Percentiles rank a stretch among this genome's conserved stretches.
These are phyloP conservation scores for Sequoiadendron giganteum DNA, from an alignment of 75 land plant species.

Conservation along the genomic window DNA sequence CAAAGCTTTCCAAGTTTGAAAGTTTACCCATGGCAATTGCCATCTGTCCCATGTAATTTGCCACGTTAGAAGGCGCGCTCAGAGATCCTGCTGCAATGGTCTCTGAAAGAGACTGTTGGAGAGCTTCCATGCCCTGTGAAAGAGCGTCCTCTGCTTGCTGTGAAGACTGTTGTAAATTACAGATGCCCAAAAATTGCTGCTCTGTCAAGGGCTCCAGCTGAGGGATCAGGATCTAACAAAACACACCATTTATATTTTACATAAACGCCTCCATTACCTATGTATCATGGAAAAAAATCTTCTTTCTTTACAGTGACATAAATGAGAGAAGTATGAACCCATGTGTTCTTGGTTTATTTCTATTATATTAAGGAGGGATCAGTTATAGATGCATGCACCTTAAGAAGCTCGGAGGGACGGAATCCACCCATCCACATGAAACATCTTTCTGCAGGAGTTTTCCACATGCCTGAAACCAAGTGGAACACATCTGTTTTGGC, in stretches of 20 bases:
- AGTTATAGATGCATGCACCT: slow-evolving; percentile 35
- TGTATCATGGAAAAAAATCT: no score
- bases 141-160: slow-evolving; percentile 82
- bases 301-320: no score
- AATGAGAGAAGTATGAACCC: background rate
- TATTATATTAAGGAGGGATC: background rate
- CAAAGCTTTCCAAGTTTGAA: slow-evolving; percentile 30
- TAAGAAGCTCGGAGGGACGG: slow-evolving; percentile 81
- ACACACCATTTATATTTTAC: background rate
- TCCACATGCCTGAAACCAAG: slow-evolving; percentile 79
- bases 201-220: slow-evolving; percentile 78
- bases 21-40: slow-evolving; percentile 45
- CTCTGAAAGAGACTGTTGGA: slow-evolving; percentile 60
- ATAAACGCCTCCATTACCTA: background rate
- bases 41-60: slow-evolving; percentile 45
- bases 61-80: slow-evolving; percentile 32
- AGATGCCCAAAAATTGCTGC: slow-evolving; percentile 65
- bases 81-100: slow-evolving; percentile 54
- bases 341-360: background rate
- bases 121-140: slow-evolving; percentile 71
- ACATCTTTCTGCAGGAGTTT: slow-evolving; percentile 83
- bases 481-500: slow-evolving; percentile 80
- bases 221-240: slow-evolving; percentile 46
- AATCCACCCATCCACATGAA: slow-evolving; percentile 95
- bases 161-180: slow-evolving; percentile 63